Conservation (phyloP, 2,329 filamentous ascomycete species). For the Aspergillus hortae region DNA sequence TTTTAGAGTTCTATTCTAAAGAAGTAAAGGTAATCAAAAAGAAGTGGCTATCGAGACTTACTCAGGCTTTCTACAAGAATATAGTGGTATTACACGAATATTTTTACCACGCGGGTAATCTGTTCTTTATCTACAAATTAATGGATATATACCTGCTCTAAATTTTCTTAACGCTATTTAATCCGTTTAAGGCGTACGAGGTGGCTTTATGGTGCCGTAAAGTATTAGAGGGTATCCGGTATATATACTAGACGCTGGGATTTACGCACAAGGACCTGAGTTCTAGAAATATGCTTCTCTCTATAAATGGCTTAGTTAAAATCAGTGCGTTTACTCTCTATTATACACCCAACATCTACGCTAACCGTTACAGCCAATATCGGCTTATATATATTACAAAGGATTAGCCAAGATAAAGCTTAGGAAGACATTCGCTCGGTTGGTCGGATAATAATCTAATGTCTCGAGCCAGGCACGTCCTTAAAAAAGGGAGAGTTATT, state of each 20-base stretch:
- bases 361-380: constrained; percentile 7
- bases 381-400: constrained; percentile 5
- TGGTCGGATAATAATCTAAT: constrained; percentile 12
- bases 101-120: constrained; percentile 5
- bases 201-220: constrained; percentile 13
- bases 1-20: constrained; percentile 7
- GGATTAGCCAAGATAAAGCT: not conserved
- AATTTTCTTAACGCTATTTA: constrained; percentile 9
- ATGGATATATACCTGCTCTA: constrained; percentile 13
- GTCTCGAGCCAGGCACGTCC: constrained; percentile 8
- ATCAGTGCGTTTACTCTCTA: constrained; percentile 6
- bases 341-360: not conserved
- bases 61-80: constrained; percentile 8
- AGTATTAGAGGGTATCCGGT: constrained; percentile 9
- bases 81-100: constrained; percentile 7
- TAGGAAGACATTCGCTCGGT: constrained; percentile 7
- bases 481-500: constrained; percentile 7
- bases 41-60: constrained; percentile 5
- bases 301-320: constrained; percentile 9
- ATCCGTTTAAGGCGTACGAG: constrained; percentile 10
- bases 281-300: constrained; percentile 8
- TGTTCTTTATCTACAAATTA: constrained; percentile 13
- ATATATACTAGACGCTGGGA: constrained; percentile 10
- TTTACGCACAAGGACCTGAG: constrained; percentile 8
- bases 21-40: not conserved